A percentile compares a stretch with the other conserved stretches of the same genome.
These are phyloP conservation scores for Begonia loranthoides DNA, from an alignment of 306 rosid genomes.

Conservation along the genomic window DNA sequence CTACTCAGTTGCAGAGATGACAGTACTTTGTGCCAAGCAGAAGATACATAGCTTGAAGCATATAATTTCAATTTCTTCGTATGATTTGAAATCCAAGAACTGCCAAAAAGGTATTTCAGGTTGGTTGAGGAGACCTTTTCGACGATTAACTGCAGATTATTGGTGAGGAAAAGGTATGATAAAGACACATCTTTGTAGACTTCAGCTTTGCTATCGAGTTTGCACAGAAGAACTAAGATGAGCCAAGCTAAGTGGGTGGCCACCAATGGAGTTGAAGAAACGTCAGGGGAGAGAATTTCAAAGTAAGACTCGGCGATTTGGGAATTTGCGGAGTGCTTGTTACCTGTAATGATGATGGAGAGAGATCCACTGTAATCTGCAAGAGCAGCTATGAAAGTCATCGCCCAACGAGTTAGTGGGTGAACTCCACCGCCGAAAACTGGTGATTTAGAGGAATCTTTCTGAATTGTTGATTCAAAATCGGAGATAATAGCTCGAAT, in stretches of 20 bases:
- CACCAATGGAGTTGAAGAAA: constrained; percentile 11
- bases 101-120: constrained; percentile 23
- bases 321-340: constrained; percentile 13
- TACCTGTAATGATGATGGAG: constrained; percentile 18
- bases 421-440: constrained; percentile 29
- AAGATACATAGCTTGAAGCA: constrained; percentile 25
- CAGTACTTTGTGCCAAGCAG: constrained; percentile 33
- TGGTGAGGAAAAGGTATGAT: constrained; percentile 36
- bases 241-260: constrained; percentile 36
- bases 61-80: constrained; percentile 20
- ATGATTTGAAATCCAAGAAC: constrained; percentile 27
- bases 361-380: constrained; percentile 20
- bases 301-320: constrained; percentile 12
- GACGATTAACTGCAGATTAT: constrained; percentile 34
- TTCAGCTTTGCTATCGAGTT: constrained; percentile 35
- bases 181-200: constrained; percentile 30
- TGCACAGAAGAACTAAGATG: constrained; percentile 36
- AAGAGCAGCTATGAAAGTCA: constrained; percentile 23
- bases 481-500: constrained; percentile 22
- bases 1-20: constrained; percentile 16
- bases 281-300: constrained; percentile 10
- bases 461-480: constrained; percentile 23
- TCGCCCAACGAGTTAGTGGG: constrained; percentile 28
- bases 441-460: constrained; percentile 20
- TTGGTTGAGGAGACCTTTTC: constrained; percentile 22